Evolutionary conservation across 192 early-diverging fungal genomes (phyloP).

Genomic region (Oehlia diaphana): DNA sequence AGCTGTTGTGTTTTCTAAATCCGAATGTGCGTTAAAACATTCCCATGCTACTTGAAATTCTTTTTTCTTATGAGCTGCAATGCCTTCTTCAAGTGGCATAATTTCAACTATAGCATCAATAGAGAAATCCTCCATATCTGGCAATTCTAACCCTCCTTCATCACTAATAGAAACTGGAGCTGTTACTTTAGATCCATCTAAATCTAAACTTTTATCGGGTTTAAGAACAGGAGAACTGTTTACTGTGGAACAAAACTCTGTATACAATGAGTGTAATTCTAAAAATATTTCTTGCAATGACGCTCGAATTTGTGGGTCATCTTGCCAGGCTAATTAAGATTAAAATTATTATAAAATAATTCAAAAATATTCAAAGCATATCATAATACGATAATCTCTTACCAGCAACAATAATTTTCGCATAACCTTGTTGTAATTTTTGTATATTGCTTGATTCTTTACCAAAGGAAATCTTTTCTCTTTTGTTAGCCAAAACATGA

Average conservation of each 20-base stretch:
- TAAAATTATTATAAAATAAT: not conserved
- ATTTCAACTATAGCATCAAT: not conserved
- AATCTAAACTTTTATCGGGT: not conserved
- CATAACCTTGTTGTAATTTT: not conserved
- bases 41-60: constrained; percentile 3
- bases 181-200: not conserved
- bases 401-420: not conserved
- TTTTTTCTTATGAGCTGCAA: not conserved
- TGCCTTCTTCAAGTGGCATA: not conserved
- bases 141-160: not conserved
- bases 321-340: not conserved
- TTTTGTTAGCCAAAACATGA: not conserved
- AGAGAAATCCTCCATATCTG: not conserved
- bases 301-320: not conserved
- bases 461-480: constrained; percentile 12
- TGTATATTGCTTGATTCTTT: not conserved
- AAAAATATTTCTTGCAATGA: not conserved
- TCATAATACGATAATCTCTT: not conserved
- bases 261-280: not conserved
- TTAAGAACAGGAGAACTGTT: not conserved
- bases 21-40: constrained; percentile 11
- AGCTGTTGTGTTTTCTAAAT: not conserved
- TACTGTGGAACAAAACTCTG: not conserved
- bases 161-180: not conserved
- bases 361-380: not conserved